Evolutionary conservation across 78 protist species (phyloP).

Genomic region (Dictyostelium purpureum): DNA sequence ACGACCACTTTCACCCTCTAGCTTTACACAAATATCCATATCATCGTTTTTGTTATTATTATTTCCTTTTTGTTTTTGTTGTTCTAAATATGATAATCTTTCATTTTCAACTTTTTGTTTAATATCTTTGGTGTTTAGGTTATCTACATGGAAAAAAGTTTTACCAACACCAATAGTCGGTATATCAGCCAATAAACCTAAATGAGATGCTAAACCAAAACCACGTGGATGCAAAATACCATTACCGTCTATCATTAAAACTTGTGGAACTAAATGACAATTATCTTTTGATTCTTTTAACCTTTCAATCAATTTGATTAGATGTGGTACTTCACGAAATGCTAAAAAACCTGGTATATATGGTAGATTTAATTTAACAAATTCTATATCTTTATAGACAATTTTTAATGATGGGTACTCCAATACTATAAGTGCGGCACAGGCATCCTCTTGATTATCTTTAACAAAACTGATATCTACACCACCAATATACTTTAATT

Average conservation of each 20-base stretch:
- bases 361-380: slow-evolving; percentile 45
- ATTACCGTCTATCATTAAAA: slow-evolving; percentile 80
- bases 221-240: slow-evolving; percentile 77
- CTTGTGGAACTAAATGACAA: slow-evolving; percentile 66
- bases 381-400: slow-evolving; percentile 26
- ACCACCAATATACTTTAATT: slow-evolving; percentile 60
- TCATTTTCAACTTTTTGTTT: background rate
- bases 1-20: slow-evolving; percentile 44
- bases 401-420: slow-evolving; percentile 61
- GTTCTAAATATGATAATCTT: background rate
- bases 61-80: too few relatives aligned
- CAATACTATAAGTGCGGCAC: slow-evolving; percentile 64
- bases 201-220: slow-evolving; percentile 82
- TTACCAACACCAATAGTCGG: slow-evolving; percentile 85
- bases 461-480: slow-evolving; percentile 80
- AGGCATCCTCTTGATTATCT: slow-evolving; percentile 77
- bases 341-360: slow-evolving; percentile 86
- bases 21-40: background rate
- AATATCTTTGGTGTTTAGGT: slow-evolving; percentile 21
- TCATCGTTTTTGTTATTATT: background rate
- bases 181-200: slow-evolving; percentile 67
- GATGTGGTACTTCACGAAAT: slow-evolving; percentile 61
- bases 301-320: slow-evolving; percentile 19
- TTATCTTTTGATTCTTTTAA: background rate
- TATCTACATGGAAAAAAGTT: slow-evolving; percentile 69